Conservation (phyloP, 495 filamentous ascomycete genomes). For the Hyaloscypha bicolor region DNA sequence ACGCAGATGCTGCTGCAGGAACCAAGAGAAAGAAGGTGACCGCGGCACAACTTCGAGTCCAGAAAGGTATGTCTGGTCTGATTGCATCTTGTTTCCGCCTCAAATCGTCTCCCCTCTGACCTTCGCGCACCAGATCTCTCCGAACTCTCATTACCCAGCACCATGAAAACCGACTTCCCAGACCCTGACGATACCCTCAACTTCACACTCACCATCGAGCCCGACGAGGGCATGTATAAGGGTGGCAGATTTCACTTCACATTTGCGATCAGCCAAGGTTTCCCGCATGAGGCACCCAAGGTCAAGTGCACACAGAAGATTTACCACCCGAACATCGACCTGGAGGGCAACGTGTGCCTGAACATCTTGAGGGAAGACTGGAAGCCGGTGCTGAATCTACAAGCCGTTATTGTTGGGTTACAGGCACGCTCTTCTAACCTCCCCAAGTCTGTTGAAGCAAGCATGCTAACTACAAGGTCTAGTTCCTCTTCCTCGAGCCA, state of each 20-base stretch:
- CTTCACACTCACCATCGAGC: conserved; percentile 90
- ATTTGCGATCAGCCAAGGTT: conserved; percentile 91
- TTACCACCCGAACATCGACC: conserved; percentile 98
- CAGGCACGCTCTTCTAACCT: conserved; percentile 56
- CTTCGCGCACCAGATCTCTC: conserved; percentile 69
- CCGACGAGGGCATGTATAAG: conserved; percentile 98
- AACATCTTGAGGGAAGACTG: conserved; percentile 98
- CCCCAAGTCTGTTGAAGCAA: background rate
- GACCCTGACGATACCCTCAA: conserved; percentile 96
- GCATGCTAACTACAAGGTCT: background rate
- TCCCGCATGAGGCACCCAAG: conserved; percentile 97
- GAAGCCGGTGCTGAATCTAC: conserved; percentile 97
- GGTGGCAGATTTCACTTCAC: conserved; percentile 86
- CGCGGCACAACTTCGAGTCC: conserved; percentile 90
- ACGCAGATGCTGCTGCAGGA: conserved; percentile 63
- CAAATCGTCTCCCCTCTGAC: background rate
- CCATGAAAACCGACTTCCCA: conserved; percentile 91
- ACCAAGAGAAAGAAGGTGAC: conserved; percentile 98
- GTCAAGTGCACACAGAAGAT: conserved; percentile 98
- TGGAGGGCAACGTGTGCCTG: conserved; percentile 96
- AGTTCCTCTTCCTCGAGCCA: conserved; percentile 97
- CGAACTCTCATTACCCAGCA: conserved; percentile 84
- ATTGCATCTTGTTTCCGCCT: background rate
- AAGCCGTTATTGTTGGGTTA: conserved; percentile 93
- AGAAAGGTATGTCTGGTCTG: conserved; percentile 70